These are phyloP conservation scores for Geopyxis carbonaria DNA, from an alignment of 495 filamentous ascomycete genomes.

Conservation along the genomic window DNA sequence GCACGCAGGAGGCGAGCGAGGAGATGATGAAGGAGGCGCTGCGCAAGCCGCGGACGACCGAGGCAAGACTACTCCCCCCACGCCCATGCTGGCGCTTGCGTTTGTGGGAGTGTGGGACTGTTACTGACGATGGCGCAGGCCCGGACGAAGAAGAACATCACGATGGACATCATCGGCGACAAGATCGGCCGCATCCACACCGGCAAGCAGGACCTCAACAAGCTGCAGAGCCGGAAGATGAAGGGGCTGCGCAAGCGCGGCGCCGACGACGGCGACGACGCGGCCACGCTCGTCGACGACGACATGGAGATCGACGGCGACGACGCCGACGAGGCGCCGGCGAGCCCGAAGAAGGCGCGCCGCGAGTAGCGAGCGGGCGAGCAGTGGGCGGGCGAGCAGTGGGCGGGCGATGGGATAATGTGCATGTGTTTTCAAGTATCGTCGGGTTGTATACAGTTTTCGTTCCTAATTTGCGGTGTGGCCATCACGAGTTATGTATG, in stretches of 20 bases:
- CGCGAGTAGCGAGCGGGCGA: too few relatives aligned
- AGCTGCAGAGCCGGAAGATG: conserved; percentile 95
- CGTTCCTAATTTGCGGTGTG: too few relatives aligned
- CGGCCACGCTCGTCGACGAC: conserved; percentile 37
- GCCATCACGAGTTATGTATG: too few relatives aligned
- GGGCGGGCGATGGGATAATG: too few relatives aligned
- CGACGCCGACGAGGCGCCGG: conserved; percentile 18
- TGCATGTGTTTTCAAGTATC: too few relatives aligned
- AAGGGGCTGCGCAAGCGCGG: conserved; percentile 82
- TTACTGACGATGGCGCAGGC: conserved; percentile 14
- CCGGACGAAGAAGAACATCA: conserved; percentile 86
- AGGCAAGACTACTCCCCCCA: conserved; percentile 30
- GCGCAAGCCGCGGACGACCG: conserved; percentile 58
- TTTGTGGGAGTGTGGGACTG: conserved; percentile 1
- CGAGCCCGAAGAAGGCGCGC: conserved; percentile 11
- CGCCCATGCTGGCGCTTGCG: conserved; percentile 1
- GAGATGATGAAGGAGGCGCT: conserved; percentile 74
- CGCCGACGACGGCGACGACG: conserved; percentile 36
- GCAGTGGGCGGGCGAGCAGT: too few relatives aligned
- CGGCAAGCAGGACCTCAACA: conserved; percentile 71
- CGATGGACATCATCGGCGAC: conserved; percentile 79
- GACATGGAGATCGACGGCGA: conserved; percentile 42
- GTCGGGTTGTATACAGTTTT: too few relatives aligned
- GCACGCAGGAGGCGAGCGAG: conserved; percentile 57
- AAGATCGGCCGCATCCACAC: conserved; percentile 89